Evolutionary conservation across 805 yeast species (phyloP).

Genomic region (Hanseniaspora hatyaiensis): DNA sequence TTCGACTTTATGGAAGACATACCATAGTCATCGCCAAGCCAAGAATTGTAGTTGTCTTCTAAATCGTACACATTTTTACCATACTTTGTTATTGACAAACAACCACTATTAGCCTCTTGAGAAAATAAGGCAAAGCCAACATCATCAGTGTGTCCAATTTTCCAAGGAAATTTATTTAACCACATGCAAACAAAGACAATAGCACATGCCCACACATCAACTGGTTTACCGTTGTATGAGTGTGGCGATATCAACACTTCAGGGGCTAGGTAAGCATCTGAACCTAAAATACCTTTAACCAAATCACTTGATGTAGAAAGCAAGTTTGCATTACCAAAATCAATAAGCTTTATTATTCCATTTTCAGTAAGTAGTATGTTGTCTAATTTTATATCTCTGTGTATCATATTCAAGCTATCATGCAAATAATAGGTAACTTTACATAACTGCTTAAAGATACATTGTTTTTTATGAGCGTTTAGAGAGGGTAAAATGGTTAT

Average conservation of each 20-base stretch:
- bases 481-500: slow-evolving; percentile 65
- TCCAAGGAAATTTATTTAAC: slow-evolving; percentile 87
- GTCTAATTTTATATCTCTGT: slow-evolving; percentile 83
- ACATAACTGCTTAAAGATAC: slow-evolving; percentile 74
- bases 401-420: slow-evolving; percentile 64
- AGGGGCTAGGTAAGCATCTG: slow-evolving; percentile 92
- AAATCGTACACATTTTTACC: slow-evolving; percentile 14
- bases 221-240: slow-evolving; percentile 70
- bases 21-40: slow-evolving; percentile 46
- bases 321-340: slow-evolving; percentile 85
- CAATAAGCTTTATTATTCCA: slow-evolving; percentile 78
- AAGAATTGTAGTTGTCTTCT: slow-evolving; percentile 56
- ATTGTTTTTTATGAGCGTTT: slow-evolving; percentile 47
- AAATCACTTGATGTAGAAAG: slow-evolving; percentile 33
- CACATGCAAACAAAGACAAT: slow-evolving; percentile 87
- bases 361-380: slow-evolving; percentile 71
- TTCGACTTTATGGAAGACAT: slow-evolving; percentile 33
- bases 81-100: background rate
- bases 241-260: slow-evolving; percentile 48
- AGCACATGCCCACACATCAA: slow-evolving; percentile 89
- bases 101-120: slow-evolving; percentile 29
- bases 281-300: slow-evolving; percentile 77
- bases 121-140: slow-evolving; percentile 55
- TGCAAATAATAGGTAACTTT: slow-evolving; percentile 70
- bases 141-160: slow-evolving; percentile 69